These are phyloP conservation scores for Dalechampia spathulata DNA, from an alignment of 441 rosid genomes.

Conservation along the genomic window DNA sequence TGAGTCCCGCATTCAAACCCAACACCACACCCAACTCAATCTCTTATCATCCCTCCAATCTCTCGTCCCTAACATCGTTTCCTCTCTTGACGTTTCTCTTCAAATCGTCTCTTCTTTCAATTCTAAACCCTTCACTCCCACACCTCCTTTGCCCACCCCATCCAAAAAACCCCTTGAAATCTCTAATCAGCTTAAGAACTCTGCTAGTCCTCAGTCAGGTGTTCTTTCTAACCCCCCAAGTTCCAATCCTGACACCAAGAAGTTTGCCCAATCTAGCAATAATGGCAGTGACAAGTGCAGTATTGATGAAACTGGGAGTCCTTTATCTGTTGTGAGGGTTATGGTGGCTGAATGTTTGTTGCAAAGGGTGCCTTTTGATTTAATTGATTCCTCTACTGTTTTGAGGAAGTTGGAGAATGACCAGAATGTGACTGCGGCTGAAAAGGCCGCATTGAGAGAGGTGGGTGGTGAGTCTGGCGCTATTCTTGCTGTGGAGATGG, in stretches of 20 bases:
- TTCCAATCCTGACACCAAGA: slow-evolving; percentile 11
- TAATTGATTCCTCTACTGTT: slow-evolving; percentile 75
- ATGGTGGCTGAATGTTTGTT: slow-evolving; percentile 81
- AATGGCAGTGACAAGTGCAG: slow-evolving; percentile 10
- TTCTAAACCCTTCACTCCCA: slow-evolving; percentile 56
- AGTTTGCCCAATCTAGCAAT: slow-evolving; percentile 7
- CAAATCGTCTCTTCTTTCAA: slow-evolving; percentile 64
- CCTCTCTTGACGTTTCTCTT: slow-evolving; percentile 77
- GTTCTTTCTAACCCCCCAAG: slow-evolving; percentile 15
- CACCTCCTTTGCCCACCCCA: slow-evolving; percentile 60
- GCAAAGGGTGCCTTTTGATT: slow-evolving; percentile 67
- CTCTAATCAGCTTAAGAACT: background rate
- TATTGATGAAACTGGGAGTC: slow-evolving; percentile 40
- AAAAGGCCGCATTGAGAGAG: slow-evolving; percentile 72
- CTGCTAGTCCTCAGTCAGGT: slow-evolving; percentile 9
- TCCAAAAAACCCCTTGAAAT: slow-evolving; percentile 19
- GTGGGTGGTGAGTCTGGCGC: slow-evolving; percentile 83
- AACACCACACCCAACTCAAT: slow-evolving; percentile 52
- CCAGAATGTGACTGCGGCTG: slow-evolving; percentile 50
- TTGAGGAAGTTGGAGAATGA: slow-evolving; percentile 88
- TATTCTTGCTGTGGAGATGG: slow-evolving; percentile 73
- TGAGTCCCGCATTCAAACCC: slow-evolving; percentile 63
- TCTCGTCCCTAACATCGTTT: slow-evolving; percentile 58
- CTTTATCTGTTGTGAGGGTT: slow-evolving; percentile 63
- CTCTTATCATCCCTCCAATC: slow-evolving; percentile 72